Evolutionary conservation across 139 green algal genomes (phyloP), one percentile per base, ranked within the genome.

Genomic region (Micractinium conductrix): DNA sequence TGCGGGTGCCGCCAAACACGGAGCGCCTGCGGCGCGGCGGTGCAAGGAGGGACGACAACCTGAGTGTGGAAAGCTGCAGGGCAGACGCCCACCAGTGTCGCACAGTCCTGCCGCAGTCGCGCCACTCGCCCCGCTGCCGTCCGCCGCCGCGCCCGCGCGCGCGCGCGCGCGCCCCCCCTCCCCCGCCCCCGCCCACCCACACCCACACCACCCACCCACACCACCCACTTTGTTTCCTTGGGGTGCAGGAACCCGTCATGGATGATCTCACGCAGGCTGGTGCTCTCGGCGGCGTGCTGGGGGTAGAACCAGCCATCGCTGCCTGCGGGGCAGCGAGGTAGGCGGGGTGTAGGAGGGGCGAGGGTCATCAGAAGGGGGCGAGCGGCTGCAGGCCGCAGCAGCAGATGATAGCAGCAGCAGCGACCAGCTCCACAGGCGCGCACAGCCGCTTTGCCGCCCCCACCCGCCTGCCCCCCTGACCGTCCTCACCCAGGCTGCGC

Each of bases 291-390:
- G 19, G 74, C 83, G 38, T 85, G 78, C 38, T 87, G 63, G 35
- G 83, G 79, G 70, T 93, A 90, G 79, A 96, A 96, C 81, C 92
- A 92, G 22, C 93, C 93, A 75, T 96, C 93, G 44, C 88, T 89
- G 68, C 92, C 91, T 94, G 88, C 50, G 37, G 35, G 16, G 14
- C 9, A 21, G 30, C 14, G 16, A 30, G 58, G 58, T 65, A 33
- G 58, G 21, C 5, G 58, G 30, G 19, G 58, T 65, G 58, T n/a
- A 65, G 58, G 19, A n/a, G 19, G 5, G 26, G 19, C 58, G 5
- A 65, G 58, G 5, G 5, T n/a, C 58, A 24, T 9, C 58, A 65
- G 60, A 69, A 69, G 28, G 9, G 4, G 26, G 22, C 28, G 60
- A 38, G n/a, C n/a, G n/a, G n/a, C 48, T 58, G 48, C 48, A 58